Evolutionary conservation across 352 stramenopile species (phyloP).

Genomic region (Globisporangium apiculatum): DNA sequence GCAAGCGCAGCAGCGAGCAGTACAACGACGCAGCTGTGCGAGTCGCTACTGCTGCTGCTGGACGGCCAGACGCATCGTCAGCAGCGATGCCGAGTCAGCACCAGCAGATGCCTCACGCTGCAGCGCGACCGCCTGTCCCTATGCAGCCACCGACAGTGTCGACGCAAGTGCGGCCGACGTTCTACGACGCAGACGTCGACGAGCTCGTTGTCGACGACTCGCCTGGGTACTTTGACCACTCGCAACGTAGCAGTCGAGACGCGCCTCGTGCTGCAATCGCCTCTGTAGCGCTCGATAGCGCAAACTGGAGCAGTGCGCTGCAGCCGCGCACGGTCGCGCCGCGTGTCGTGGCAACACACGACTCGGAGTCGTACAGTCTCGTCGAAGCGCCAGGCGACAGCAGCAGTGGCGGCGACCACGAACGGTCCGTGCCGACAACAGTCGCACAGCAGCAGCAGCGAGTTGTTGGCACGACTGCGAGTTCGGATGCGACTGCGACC

Average conservation of each 20-base stretch:
- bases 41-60: no score
- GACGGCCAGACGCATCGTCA: no score
- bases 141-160: not conserved
- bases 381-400: slow-evolving; percentile 27
- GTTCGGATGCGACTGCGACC: not conserved
- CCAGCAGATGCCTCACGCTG: no score
- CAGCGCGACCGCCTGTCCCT: not conserved
- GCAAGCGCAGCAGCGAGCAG: not conserved
- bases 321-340: slow-evolving; percentile 9
- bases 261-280: not conserved
- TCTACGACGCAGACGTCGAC: slow-evolving; percentile 45
- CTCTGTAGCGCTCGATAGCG: slow-evolving; percentile 1
- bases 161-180: slow-evolving; percentile 13
- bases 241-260: not conserved
- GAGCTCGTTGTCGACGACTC: slow-evolving; percentile 52
- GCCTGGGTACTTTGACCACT: slow-evolving; percentile 46
- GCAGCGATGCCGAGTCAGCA: no score
- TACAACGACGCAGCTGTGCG: not conserved
- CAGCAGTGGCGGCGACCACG: not conserved
- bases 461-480: not conserved
- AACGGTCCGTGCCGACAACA: not conserved
- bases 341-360: slow-evolving; percentile 15
- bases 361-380: slow-evolving; percentile 43
- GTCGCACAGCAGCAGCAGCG: not conserved
- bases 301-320: slow-evolving; percentile 12